Conservation (phyloP, 805 yeast genomes). For the Metschnikowia sp. region DNA sequence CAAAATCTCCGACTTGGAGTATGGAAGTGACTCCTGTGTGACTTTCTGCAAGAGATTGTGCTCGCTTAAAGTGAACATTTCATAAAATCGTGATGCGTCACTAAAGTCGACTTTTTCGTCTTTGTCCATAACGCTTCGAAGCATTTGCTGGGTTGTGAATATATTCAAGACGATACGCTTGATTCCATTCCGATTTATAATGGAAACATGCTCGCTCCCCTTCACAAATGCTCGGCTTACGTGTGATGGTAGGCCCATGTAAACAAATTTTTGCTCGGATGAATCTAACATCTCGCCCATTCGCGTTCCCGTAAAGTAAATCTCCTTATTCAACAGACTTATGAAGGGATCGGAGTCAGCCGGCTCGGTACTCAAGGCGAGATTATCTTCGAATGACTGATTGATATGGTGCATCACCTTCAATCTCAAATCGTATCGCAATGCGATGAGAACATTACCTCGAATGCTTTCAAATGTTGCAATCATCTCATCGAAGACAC, state of each 20-base stretch:
- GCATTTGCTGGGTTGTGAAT: constrained; percentile 64
- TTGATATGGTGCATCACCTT: constrained; percentile 51
- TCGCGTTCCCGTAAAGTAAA: constrained; percentile 44
- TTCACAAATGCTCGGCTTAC: constrained; percentile 50
- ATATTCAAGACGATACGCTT: constrained; percentile 58
- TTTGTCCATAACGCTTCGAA: constrained; percentile 51
- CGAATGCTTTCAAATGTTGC: constrained; percentile 32
- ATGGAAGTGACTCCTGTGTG: constrained; percentile 30
- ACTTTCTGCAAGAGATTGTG: constrained; percentile 42
- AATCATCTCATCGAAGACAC: constrained; percentile 37
- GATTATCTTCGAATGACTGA: constrained; percentile 45
- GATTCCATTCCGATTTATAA: constrained; percentile 57
- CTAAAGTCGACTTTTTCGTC: constrained; percentile 55
- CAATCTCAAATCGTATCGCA: constrained; percentile 56
- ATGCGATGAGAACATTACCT: constrained; percentile 40
- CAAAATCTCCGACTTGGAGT: constrained; percentile 42
- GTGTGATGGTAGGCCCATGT: constrained; percentile 48
- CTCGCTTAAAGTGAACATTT: constrained; percentile 49
- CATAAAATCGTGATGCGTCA: constrained; percentile 53
- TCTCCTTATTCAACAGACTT: constrained; percentile 47
- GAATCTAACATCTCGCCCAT: constrained; percentile 33
- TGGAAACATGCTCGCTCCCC: constrained; percentile 48
- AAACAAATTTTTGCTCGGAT: constrained; percentile 28
- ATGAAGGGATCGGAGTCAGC: constrained; percentile 60
- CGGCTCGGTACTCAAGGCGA: constrained; percentile 53